phyloP scores from a whole-genome alignment of 371 early-diverging fungal species.

The Syncephalis plumigaleata region DNA sequence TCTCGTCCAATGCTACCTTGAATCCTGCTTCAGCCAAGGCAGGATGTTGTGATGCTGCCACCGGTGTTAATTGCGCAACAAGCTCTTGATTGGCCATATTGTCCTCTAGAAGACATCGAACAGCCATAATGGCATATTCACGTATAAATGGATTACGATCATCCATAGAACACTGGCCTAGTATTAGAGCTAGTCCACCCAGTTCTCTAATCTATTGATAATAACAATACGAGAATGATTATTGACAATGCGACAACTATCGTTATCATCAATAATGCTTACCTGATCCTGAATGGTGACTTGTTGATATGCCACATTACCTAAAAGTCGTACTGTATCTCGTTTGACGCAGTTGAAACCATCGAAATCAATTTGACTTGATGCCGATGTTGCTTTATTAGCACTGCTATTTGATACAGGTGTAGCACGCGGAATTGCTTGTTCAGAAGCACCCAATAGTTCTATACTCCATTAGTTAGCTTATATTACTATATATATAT shows the following conservation, averaged over 20 bases:
- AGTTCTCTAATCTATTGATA: not conserved
- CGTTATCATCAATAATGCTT: not conserved
- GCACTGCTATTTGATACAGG: no score
- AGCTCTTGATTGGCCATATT: slow-evolving; percentile 45
- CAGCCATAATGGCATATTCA: slow-evolving; percentile 49
- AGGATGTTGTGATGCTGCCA: slow-evolving; percentile 28
- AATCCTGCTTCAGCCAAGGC: slow-evolving; percentile 26
- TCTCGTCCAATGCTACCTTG: slow-evolving; percentile 16
- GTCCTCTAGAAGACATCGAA: slow-evolving; percentile 43
- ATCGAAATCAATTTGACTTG: not conserved
- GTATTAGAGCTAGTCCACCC: not conserved
- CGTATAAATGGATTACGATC: slow-evolving; percentile 15
- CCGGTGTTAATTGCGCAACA: slow-evolving; percentile 35
- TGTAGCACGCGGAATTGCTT: no score
- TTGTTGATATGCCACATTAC: not conserved
- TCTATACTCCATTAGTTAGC: no score
- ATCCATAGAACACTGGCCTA: not conserved
- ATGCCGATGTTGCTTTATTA: no score
- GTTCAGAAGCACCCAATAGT: no score
- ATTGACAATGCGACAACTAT: no score
- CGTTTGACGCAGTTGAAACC: not conserved
- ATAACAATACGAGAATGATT: not conserved
- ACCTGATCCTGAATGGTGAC: not conserved
- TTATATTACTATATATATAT: no score
- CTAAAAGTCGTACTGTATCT: not conserved